phyloP scores from a whole-genome alignment of 495 filamentous ascomycete genomes.

The Penicillium chermesinum region DNA sequence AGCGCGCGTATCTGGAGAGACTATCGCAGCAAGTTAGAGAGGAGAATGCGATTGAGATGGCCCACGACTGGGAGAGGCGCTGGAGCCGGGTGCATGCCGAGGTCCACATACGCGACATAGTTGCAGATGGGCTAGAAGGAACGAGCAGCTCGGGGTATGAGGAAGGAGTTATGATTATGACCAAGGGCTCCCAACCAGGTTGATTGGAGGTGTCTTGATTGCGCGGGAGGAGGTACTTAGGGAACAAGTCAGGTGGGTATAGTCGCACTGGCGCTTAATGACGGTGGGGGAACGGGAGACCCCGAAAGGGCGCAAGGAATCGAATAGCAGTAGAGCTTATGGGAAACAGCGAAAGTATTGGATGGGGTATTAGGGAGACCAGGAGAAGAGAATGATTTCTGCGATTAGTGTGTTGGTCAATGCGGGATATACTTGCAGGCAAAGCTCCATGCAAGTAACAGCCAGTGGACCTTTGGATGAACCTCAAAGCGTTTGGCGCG shows the following conservation, averaged over 20 bases:
- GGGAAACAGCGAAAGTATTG: too few relatives aligned
- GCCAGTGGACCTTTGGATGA: not conserved
- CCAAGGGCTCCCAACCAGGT: not conserved
- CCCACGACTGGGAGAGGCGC: constrained; percentile 11
- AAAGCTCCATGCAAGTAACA: not conserved
- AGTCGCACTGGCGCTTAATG: constrained; percentile 43
- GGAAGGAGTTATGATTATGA: not conserved
- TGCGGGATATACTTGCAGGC: not conserved
- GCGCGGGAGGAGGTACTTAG: constrained; percentile 11
- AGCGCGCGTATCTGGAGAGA: constrained; percentile 59
- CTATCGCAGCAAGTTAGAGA: constrained; percentile 37
- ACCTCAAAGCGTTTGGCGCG: too few relatives aligned
- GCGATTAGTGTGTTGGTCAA: not conserved
- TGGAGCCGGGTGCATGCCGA: constrained; percentile 17
- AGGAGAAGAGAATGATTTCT: not conserved
- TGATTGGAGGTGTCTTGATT: not conserved
- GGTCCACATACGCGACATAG: constrained; percentile 41
- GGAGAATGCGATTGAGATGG: constrained; percentile 4
- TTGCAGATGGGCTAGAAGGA: constrained; percentile 16
- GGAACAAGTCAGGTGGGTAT: constrained; percentile 16
- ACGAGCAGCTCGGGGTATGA: not conserved
- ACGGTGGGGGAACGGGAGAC: constrained; percentile 21
- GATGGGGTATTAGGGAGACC: too few relatives aligned
- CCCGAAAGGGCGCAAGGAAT: not conserved
- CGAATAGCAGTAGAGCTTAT: too few relatives aligned